Percentiles rank a stretch among this genome's conserved stretches.
Conservation (phyloP, 371 early-diverging fungal genomes). For the Sanchytrium tribonematis region DNA sequence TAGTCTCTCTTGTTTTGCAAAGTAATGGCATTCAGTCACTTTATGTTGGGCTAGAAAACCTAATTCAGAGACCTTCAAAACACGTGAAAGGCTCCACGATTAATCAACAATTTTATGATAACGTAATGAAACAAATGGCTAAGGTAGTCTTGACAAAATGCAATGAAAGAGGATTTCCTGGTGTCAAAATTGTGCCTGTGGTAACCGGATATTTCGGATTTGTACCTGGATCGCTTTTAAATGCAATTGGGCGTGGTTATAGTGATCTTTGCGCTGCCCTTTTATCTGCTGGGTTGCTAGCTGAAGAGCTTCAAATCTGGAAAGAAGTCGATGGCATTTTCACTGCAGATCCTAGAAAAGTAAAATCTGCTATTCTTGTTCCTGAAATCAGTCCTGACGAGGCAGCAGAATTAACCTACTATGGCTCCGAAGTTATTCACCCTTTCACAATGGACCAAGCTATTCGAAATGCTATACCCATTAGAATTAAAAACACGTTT, state of each 20-base stretch:
- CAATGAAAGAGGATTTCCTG: neutral
- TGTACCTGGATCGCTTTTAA: slow-evolving; percentile 68
- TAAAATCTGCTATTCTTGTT: slow-evolving; percentile 56
- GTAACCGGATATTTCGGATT: slow-evolving; percentile 61
- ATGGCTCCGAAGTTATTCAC: slow-evolving; percentile 29
- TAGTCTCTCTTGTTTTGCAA: slow-evolving; percentile 50
- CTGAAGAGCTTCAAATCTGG: slow-evolving; percentile 79
- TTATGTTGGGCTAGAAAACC: slow-evolving; percentile 53
- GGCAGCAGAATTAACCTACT: slow-evolving; percentile 61
- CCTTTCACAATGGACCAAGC: slow-evolving; percentile 97
- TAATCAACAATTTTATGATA: slow-evolving; percentile 5
- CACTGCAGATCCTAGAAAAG: slow-evolving; percentile 93
- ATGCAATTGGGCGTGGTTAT: slow-evolving; percentile 84
- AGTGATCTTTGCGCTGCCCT: slow-evolving; percentile 87
- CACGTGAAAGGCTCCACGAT: neutral
- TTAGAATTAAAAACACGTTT: slow-evolving; percentile 87
- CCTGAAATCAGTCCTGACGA: slow-evolving; percentile 82
- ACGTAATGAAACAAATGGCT: slow-evolving; percentile 1
- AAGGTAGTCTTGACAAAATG: neutral
- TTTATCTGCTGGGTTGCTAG: slow-evolving; percentile 21
- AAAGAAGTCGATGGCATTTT: slow-evolving; percentile 97
- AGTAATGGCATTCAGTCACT: slow-evolving; percentile 44
- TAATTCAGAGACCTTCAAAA: slow-evolving; percentile 21
- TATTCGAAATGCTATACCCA: slow-evolving; percentile 71
- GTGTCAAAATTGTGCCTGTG: neutral